phyloP scores from a whole-genome alignment of 2,329 filamentous ascomycete species.

The Rhexocercosporidium sp. region DNA sequence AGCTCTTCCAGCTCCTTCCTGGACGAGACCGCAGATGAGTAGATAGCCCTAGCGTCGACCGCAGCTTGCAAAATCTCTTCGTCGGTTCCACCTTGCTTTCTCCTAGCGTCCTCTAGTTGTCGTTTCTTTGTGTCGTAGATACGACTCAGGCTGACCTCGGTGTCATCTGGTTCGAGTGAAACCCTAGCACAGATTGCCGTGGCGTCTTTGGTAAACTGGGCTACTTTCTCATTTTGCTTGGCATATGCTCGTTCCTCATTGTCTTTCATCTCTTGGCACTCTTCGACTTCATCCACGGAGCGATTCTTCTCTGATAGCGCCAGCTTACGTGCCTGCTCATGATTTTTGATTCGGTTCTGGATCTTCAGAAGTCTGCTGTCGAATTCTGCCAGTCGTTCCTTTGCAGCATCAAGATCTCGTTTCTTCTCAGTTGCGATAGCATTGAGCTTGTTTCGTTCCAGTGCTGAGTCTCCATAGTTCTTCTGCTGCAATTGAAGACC shows the following conservation, averaged over 20 bases:
- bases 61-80: slow-evolving; percentile 63
- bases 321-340: slow-evolving; percentile 55
- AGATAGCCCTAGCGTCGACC: slow-evolving; percentile 45
- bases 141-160: slow-evolving; percentile 57
- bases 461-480: slow-evolving; percentile 58
- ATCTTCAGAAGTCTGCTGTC: slow-evolving; percentile 58
- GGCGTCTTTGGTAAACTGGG: slow-evolving; percentile 61
- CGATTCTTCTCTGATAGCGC: slow-evolving; percentile 67
- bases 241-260: slow-evolving; percentile 54
- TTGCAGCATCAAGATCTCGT: slow-evolving; percentile 46
- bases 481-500: slow-evolving; percentile 55
- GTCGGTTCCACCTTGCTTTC: slow-evolving; percentile 65
- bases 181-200: slow-evolving; percentile 60
- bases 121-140: slow-evolving; percentile 60
- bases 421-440: slow-evolving; percentile 44
- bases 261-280: slow-evolving; percentile 52
- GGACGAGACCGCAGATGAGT: slow-evolving; percentile 50
- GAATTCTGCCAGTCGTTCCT: slow-evolving; percentile 44
- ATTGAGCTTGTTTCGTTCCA: slow-evolving; percentile 56
- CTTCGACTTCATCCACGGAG: slow-evolving; percentile 57
- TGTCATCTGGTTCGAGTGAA: slow-evolving; percentile 68
- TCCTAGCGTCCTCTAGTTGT: slow-evolving; percentile 63
- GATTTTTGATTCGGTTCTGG: slow-evolving; percentile 56
- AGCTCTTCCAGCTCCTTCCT: slow-evolving; percentile 52
- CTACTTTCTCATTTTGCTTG: slow-evolving; percentile 53